Percentiles rank a stretch among this genome's conserved stretches.
Conservation (phyloP, 192 early-diverging fungal genomes). For the Kickxella alabastrina region DNA sequence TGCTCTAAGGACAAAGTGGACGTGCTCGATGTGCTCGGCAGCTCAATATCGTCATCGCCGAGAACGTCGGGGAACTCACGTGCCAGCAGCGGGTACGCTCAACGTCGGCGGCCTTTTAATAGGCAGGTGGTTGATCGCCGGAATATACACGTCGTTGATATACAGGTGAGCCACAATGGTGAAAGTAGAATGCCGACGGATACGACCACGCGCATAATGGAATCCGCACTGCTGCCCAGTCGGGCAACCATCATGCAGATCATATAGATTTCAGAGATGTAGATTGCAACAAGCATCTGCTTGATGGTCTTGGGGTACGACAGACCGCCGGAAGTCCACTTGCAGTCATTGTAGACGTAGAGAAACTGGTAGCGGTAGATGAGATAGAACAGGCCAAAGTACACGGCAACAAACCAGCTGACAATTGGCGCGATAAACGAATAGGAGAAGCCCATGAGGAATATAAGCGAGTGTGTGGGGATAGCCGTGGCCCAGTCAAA, state of each 20-base stretch:
- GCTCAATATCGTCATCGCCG: neutral
- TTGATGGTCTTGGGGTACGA: constrained; percentile 59
- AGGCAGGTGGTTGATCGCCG: constrained; percentile 55
- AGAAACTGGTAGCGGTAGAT: constrained; percentile 82
- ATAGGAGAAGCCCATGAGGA: constrained; percentile 74
- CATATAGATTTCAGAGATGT: constrained; percentile 69
- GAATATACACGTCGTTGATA: constrained; percentile 56
- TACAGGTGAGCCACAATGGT: constrained; percentile 55
- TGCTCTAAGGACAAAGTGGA: neutral
- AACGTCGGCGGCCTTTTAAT: constrained; percentile 32
- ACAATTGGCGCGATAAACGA: constrained; percentile 77
- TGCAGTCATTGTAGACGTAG: constrained; percentile 61
- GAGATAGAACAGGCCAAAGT: constrained; percentile 68
- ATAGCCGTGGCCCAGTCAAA: constrained; percentile 62
- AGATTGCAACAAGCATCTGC: constrained; percentile 64
- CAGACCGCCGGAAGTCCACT: constrained; percentile 58
- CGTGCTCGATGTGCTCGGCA: neutral
- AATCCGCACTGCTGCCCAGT: constrained; percentile 32
- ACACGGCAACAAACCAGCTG: constrained; percentile 67
- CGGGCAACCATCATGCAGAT: constrained; percentile 65
- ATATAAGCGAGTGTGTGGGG: constrained; percentile 66
- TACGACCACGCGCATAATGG: constrained; percentile 47
- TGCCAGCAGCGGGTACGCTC: constrained; percentile 21
- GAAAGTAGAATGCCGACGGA: constrained; percentile 42
- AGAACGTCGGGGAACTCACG: constrained; percentile 33